These are phyloP conservation scores for Strobilomyces confusus DNA, from an alignment of 768 basidiomycete species.

Conservation along the genomic window DNA sequence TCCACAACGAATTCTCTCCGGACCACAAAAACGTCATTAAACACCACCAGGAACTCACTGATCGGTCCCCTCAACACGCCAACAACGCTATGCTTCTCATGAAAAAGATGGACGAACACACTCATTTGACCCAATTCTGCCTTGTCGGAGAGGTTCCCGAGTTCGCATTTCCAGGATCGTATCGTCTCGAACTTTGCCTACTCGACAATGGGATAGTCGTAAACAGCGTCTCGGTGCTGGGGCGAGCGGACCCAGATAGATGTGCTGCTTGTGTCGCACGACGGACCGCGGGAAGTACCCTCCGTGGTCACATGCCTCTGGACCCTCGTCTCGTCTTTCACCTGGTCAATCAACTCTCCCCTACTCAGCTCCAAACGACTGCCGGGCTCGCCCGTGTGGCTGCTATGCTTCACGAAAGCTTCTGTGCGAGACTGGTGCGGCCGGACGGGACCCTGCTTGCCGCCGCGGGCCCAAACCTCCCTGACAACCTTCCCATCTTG, in stretches of 20 bases:
- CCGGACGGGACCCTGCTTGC: neutral
- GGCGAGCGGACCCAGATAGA: neutral
- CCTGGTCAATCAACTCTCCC: conserved; percentile 1
- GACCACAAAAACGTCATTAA: neutral
- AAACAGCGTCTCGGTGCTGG: conserved; percentile 15
- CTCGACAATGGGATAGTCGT: neutral
- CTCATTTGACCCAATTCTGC: conserved; percentile 5
- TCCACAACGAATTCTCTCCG: conserved; percentile 1
- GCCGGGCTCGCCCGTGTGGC: neutral
- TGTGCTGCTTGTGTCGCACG: conserved; percentile 14
- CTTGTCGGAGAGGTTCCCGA: conserved; percentile 8
- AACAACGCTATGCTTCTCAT: neutral
- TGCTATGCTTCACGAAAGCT: neutral
- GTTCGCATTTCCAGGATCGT: conserved; percentile 16
- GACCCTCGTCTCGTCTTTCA: conserved; percentile 14
- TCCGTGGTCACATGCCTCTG: conserved; percentile 16
- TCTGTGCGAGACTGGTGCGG: neutral
- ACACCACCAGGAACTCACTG: neutral
- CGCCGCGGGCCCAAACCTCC: neutral
- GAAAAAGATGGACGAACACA: neutral
- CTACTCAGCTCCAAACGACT: neutral
- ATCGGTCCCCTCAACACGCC: neutral
- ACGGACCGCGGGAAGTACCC: conserved; percentile 1
- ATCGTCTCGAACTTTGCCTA: conserved; percentile 19
- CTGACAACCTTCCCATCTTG: neutral